Evolutionary conservation across 225 moss, liverwort and hornwort genomes (phyloP), one percentile per base, ranked within the genome.

Genomic region (Polytrichum formosum): DNA sequence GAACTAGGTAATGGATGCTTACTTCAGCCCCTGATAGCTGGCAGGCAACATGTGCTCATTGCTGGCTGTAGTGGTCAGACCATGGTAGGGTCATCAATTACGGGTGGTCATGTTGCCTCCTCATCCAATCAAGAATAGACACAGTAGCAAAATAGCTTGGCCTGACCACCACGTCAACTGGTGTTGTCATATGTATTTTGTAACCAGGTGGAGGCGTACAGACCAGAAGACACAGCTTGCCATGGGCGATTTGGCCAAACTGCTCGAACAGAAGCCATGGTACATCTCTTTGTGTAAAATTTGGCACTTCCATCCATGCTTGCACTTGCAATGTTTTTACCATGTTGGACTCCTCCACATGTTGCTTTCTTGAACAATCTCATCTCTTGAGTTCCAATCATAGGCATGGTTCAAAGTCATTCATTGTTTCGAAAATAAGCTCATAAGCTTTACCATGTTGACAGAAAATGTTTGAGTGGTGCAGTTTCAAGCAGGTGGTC

Each of bases 401-500:
- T 4, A 13, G 46, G 46, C 46, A 46, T 46, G 4, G 46, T 46
- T 46, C 16, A 46, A 46, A 46, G 46, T 4, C 16, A 46, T 46
- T 46, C 46, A 2, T 46, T 46, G 46, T 46, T 46, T 46, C 2
- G 1, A 46, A 46, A 46, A 10, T 2, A 16, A 46, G 46, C 1
- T 23, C 31, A 46, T 66, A 46, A 46, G 4, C 25, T 28, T 66
- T 20, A 17, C 23, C 26, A 58, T 28, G 20, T 16, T 46, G 55
- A 46, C 46, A 46, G 46, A 16, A 46, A 46, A 46, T 59, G 69
- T 66, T 70, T 22, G 69, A 61, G 35, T 79, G 77, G 68, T 71
- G 79, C 85, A 95, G 95, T 98, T 98, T 69, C 85, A 83, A 22
- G 90, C 83, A 70, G 97, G 89, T 67, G 97, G 97, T 18, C 92